phyloP scores from a whole-genome alignment of 169 alveolate genomes.

The Plasmodium relictum region DNA sequence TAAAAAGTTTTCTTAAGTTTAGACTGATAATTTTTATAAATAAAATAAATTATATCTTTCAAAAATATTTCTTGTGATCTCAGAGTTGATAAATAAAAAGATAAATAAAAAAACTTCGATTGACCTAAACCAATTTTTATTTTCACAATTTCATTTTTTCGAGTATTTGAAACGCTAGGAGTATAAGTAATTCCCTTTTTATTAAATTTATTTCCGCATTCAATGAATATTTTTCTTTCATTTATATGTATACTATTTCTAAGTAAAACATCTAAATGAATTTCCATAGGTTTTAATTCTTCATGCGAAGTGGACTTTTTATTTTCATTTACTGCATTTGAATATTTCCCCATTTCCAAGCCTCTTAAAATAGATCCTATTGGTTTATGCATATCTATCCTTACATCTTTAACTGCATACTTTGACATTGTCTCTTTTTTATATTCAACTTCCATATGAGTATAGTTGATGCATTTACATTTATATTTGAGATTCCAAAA shows the following conservation, averaged over 20 bases:
- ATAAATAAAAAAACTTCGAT: constrained; percentile 39
- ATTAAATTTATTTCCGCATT: constrained; percentile 12
- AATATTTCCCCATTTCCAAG: not conserved
- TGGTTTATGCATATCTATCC: constrained; percentile 54
- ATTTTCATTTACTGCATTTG: not conserved
- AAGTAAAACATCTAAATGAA: constrained; percentile 57
- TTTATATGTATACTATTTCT: constrained; percentile 40
- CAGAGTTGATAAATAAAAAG: constrained; percentile 39
- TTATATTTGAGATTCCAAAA: constrained; percentile 43
- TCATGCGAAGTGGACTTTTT: not conserved
- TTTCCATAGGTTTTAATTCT: constrained; percentile 1
- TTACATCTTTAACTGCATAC: not conserved
- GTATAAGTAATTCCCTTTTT: not conserved
- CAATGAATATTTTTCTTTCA: constrained; percentile 16
- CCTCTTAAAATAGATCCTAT: constrained; percentile 31
- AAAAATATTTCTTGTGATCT: constrained; percentile 35
- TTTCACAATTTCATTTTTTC: constrained; percentile 49
- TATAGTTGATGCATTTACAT: constrained; percentile 52
- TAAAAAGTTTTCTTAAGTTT: constrained; percentile 13
- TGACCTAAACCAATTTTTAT: constrained; percentile 54
- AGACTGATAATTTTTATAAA: constrained; percentile 46
- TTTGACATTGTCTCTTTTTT: not conserved
- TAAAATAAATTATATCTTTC: constrained; percentile 55
- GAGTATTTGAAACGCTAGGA: constrained; percentile 21
- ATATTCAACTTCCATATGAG: constrained; percentile 32